Base-by-base conservation (phyloP, 495 filamentous ascomycete species). In the Penicillium atrosanguineum region DNA sequence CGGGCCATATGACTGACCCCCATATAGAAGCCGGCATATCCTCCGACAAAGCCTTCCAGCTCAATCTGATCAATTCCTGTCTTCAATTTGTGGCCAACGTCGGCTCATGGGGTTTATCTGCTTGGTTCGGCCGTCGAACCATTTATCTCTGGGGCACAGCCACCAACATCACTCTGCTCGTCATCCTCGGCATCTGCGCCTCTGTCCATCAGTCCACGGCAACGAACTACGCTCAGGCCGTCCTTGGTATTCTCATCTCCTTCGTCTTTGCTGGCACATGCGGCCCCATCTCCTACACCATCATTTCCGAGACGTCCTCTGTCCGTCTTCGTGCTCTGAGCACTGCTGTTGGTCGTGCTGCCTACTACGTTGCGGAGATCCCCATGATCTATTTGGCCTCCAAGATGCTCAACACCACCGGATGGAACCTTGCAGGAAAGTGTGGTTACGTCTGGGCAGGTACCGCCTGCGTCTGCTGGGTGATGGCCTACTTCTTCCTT, bases 251-350 rank as follows among this genome's bases (percentile, higher is more conserved):
- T 5, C 71, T 83, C 46, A 70, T 83, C 60, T 81, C 79, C 31
- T 62, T 74, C 79, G 60, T 65, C 68, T 50, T 79, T 72, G 63
- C 63, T 18, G 53, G 57, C 57, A 63, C 69, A 29, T 59, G 77
- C 26, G 78, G 76, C 15, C 76, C 74, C 9, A 79, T 74, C 43
- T 78, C 79, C n/a, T 83, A 73, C 71, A 75, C 76, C 55, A 77
- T 82, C 51, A 82, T 84, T 48, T 73, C 75, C 29, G 80, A 83
- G 60, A 83, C 78, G 21, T 81, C 79, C 8, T 66, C 80, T 31
- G 73, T 82, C 49, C 80, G 79, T 48, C 78, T 65, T 29, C 63
- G 63, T 21, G 63, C 79, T 37, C 66, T 82, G 23, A 84, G 73
- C 4, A 84, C 78, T 26, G 80, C 74, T 49, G 68, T 79, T 23